phyloP scores from a whole-genome alignment of 139 green algal genomes.

The Parachlorella kessleri region DNA sequence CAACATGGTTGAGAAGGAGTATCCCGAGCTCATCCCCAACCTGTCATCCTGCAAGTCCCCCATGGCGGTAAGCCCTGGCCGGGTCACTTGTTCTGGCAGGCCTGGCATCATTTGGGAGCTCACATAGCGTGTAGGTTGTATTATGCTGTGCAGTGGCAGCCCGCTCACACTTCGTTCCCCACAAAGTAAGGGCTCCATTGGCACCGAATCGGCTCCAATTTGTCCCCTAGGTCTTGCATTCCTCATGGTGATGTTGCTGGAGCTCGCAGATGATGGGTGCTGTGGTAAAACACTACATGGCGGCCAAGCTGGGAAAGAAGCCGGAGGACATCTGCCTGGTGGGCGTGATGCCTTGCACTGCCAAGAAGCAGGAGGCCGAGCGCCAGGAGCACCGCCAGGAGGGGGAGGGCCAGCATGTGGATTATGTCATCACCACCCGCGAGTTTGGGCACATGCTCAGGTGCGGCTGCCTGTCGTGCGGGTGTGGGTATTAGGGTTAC shows the following conservation, averaged over 20 bases:
- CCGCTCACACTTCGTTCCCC: too few relatives aligned
- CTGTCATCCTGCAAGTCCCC: constrained; percentile 68
- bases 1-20: constrained; percentile 68
- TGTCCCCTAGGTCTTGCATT: too few relatives aligned
- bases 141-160: too few relatives aligned
- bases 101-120: too few relatives aligned
- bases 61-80: too few relatives aligned
- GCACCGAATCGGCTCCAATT: too few relatives aligned
- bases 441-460: constrained; percentile 64
- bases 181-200: too few relatives aligned
- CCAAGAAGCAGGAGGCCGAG: constrained; percentile 68
- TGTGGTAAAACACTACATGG: constrained; percentile 67
- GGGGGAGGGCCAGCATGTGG: constrained; percentile 50
- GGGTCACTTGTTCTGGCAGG: too few relatives aligned
- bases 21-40: constrained; percentile 75
- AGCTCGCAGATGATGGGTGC: constrained; percentile 74
- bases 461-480: too few relatives aligned
- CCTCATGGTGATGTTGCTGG: too few relatives aligned
- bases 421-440: constrained; percentile 72
- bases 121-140: too few relatives aligned
- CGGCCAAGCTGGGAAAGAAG: constrained; percentile 27
- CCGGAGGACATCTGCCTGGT: constrained; percentile 46
- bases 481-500: too few relatives aligned
- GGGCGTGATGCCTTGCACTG: constrained; percentile 66
- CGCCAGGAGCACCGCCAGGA: constrained; percentile 40